Percentiles rank a stretch among this genome's conserved stretches.
Conservation (phyloP, 176 grass and related monocot species). For the Tillandsia leiboldiana region DNA sequence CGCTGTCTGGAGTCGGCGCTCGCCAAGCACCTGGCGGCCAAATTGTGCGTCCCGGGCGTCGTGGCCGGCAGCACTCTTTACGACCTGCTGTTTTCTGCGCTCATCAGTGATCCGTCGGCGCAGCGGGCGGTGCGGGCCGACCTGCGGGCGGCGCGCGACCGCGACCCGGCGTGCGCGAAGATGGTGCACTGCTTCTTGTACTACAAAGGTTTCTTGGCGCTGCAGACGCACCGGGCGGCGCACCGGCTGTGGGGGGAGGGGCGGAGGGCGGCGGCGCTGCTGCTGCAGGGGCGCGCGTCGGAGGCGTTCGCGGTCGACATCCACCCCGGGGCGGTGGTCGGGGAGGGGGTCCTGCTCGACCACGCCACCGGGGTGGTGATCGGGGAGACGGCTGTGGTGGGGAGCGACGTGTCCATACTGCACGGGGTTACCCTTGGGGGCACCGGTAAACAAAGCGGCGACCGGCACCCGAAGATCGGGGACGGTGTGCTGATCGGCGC, state of each 20-base stretch:
- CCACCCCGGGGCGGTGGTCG: conserved; percentile 80
- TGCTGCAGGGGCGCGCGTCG: conserved; percentile 81
- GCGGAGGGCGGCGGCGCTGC: conserved; percentile 37
- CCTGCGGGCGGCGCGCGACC: conserved; percentile 48
- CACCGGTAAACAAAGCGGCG: conserved; percentile 62
- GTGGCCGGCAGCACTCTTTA: conserved; percentile 39
- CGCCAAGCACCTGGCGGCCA: conserved; percentile 49
- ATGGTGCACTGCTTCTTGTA: conserved; percentile 97
- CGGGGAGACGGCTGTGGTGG: conserved; percentile 77
- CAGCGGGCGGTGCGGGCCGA: conserved; percentile 41
- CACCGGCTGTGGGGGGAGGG: conserved; percentile 59
- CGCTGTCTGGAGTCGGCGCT: conserved; percentile 61
- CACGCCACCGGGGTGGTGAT: conserved; percentile 87
- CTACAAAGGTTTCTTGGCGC: conserved; percentile 92
- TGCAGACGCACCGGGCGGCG: conserved; percentile 76
- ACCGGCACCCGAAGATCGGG: conserved; percentile 81
- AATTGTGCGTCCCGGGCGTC: conserved; percentile 44
- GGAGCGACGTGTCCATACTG: conserved; percentile 63
- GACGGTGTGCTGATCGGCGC: conserved; percentile 78
- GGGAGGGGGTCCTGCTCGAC: conserved; percentile 74
- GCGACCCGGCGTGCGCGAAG: conserved; percentile 75
- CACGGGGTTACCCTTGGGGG: conserved; percentile 77
- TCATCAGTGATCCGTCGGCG: conserved; percentile 31
- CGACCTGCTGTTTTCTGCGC: conserved; percentile 33
- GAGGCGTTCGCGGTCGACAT: conserved; percentile 95